These are phyloP conservation scores for Lipomyces starkeyi DNA, from an alignment of 805 yeast species.

Conservation along the genomic window DNA sequence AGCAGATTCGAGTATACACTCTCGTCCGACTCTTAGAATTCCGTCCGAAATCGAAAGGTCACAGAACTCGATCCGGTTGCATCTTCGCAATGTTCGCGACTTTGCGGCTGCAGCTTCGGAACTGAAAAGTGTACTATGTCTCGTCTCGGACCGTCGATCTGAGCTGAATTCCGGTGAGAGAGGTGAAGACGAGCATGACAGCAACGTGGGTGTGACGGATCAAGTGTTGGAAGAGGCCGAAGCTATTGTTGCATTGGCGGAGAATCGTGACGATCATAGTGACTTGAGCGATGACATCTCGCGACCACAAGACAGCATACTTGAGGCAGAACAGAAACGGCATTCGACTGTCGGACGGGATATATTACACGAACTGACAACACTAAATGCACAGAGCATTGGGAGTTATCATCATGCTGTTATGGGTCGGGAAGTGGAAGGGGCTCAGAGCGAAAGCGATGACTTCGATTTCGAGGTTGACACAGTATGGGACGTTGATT, in stretches of 20 bases:
- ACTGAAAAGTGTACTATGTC: conserved; percentile 11
- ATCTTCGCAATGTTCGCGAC: conserved; percentile 23
- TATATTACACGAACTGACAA: neutral
- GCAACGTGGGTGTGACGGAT: conserved; percentile 3
- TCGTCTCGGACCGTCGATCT: neutral
- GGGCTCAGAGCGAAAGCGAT: neutral
- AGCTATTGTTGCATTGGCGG: conserved; percentile 32
- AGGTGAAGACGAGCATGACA: neutral
- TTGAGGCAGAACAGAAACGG: neutral
- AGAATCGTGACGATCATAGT: conserved; percentile 12
- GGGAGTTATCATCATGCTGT: neutral
- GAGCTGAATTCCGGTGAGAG: neutral
- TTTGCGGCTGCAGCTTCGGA: conserved; percentile 27
- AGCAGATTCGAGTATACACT: neutral
- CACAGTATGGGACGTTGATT: conserved; percentile 17
- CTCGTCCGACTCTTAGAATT: conserved; percentile 11
- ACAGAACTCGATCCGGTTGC: conserved; percentile 23
- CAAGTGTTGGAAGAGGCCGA: conserved; percentile 28
- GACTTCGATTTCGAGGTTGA: conserved; percentile 1
- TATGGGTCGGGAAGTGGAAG: neutral
- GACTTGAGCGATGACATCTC: neutral
- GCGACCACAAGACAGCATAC: neutral
- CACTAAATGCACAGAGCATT: neutral
- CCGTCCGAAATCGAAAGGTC: conserved; percentile 21
- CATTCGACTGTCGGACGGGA: neutral